A percentile compares a stretch with the other conserved stretches of the same genome.
Conservation (phyloP, 441 rosid genomes). For the Erysimum cheiri region DNA sequence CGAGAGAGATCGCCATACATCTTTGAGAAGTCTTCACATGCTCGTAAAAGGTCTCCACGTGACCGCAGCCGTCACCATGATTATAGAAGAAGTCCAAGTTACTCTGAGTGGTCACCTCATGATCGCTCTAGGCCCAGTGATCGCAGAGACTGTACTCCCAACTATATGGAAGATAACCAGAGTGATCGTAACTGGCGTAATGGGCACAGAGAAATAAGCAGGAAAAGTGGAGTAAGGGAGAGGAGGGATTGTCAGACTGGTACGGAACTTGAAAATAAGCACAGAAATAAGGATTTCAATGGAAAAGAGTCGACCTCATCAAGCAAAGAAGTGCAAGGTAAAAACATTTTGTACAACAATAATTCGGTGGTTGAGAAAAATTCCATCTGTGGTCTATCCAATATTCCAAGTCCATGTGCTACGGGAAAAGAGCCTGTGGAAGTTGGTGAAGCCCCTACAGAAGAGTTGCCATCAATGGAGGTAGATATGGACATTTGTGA, state of each 20-base stretch:
- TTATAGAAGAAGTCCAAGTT: constrained; percentile 84
- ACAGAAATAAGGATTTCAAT: constrained; percentile 55
- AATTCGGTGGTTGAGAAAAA: constrained; percentile 58
- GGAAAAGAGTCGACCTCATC: constrained; percentile 53
- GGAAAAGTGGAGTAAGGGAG: constrained; percentile 65
- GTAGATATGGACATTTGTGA: constrained; percentile 99
- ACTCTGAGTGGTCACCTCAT: constrained; percentile 74
- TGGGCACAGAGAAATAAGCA: constrained; percentile 56
- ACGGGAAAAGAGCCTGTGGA: constrained; percentile 56
- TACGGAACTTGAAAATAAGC: constrained; percentile 67
- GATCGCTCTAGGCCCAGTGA: constrained; percentile 66
- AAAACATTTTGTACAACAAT: constrained; percentile 43
- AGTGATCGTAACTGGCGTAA: constrained; percentile 63
- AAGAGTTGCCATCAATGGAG: constrained; percentile 95
- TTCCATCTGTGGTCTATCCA: constrained; percentile 52
- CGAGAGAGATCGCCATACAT: constrained; percentile 58
- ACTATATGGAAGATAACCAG: constrained; percentile 65
- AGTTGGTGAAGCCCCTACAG: constrained; percentile 60
- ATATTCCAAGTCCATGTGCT: constrained; percentile 52
- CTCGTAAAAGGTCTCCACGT: constrained; percentile 76
- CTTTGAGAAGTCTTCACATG: constrained; percentile 57
- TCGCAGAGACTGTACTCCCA: constrained; percentile 75
- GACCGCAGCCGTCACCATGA: constrained; percentile 71
- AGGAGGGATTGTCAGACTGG: constrained; percentile 60
- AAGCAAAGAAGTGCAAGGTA: constrained; percentile 68